A percentile compares a stretch with the other conserved stretches of the same genome.
Conservation (phyloP, 2,329 filamentous ascomycete genomes). For the Aureobasidium sp. region DNA sequence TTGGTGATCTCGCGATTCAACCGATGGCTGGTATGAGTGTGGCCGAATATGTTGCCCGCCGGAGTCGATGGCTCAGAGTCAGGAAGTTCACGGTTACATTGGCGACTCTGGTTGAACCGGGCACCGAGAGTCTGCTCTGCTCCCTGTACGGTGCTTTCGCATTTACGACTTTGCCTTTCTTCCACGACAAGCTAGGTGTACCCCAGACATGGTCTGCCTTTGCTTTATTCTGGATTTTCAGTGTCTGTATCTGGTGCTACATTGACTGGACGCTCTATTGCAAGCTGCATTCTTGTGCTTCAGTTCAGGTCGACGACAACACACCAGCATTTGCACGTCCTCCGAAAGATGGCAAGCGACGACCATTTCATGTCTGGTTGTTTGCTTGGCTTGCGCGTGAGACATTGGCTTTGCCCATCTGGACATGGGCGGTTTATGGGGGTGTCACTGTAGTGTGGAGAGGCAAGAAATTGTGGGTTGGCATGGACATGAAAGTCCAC, state of each 20-base stretch:
- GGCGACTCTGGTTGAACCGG: conserved; percentile 87
- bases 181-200: conserved; percentile 47
- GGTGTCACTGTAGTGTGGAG: conserved; percentile 84
- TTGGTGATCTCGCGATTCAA: conserved; percentile 82
- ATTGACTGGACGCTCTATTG: conserved; percentile 69
- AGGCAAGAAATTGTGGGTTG: conserved; percentile 72
- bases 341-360: conserved; percentile 39
- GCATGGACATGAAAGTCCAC: conserved; percentile 74
- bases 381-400: conserved; percentile 81
- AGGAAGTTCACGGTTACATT: conserved; percentile 87
- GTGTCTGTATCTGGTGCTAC: conserved; percentile 63
- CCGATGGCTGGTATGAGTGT: conserved; percentile 79
- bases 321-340: conserved; percentile 66
- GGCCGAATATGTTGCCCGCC: conserved; percentile 66
- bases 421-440: conserved; percentile 83
- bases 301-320: conserved; percentile 62
- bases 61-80: conserved; percentile 85
- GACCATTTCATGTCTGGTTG: conserved; percentile 65
- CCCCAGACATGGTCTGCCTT: conserved; percentile 64
- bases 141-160: conserved; percentile 74
- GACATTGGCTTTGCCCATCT: conserved; percentile 75
- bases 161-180: conserved; percentile 63
- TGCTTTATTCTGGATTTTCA: conserved; percentile 56
- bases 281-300: conserved; percentile 65
- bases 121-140: conserved; percentile 82